Evolutionary conservation across 306 rosid species (phyloP).

Genomic region (Benincasa hispida): DNA sequence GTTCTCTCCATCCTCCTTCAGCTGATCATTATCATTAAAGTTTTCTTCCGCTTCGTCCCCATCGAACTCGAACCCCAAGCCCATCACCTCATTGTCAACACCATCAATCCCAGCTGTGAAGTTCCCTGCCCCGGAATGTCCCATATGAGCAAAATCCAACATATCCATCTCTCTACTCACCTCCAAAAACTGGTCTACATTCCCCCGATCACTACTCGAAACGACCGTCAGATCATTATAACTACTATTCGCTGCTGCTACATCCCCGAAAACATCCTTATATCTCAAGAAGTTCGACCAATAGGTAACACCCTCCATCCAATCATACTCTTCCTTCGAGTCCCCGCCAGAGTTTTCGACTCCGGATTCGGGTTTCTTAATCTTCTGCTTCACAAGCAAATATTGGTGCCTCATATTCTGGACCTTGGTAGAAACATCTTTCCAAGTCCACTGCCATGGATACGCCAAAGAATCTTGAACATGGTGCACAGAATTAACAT

Average conservation of each 20-base stretch:
- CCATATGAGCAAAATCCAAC: conserved; percentile 68
- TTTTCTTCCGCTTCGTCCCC: conserved; percentile 69
- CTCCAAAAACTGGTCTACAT: conserved; percentile 42
- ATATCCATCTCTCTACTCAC: conserved; percentile 45
- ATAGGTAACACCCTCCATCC: conserved; percentile 75
- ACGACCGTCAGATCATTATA: conserved; percentile 36
- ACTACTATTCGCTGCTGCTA: conserved; percentile 32
- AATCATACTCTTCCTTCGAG: conserved; percentile 62
- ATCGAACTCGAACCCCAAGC: conserved; percentile 76
- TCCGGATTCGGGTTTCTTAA: conserved; percentile 54
- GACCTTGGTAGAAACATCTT: conserved; percentile 92
- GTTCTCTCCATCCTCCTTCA: conserved; percentile 53
- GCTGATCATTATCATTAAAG: conserved; percentile 40
- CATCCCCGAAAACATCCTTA: conserved; percentile 90
- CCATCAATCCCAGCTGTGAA: conserved; percentile 63
- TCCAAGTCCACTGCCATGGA: conserved; percentile 99
- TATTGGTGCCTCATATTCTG: conserved; percentile 99
- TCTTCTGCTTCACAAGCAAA: conserved; percentile 87
- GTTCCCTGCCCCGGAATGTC: conserved; percentile 60
- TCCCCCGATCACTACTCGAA: conserved; percentile 34
- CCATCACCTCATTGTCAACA: conserved; percentile 71
- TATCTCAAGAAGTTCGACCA: conserved; percentile 96
- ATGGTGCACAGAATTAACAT: conserved; percentile 72
- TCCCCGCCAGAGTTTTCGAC: conserved; percentile 29
- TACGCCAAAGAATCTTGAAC: conserved; percentile 50